These are phyloP conservation scores for Aspergillus sp. DNA, from an alignment of 2,329 filamentous ascomycete species.

Conservation along the genomic window DNA sequence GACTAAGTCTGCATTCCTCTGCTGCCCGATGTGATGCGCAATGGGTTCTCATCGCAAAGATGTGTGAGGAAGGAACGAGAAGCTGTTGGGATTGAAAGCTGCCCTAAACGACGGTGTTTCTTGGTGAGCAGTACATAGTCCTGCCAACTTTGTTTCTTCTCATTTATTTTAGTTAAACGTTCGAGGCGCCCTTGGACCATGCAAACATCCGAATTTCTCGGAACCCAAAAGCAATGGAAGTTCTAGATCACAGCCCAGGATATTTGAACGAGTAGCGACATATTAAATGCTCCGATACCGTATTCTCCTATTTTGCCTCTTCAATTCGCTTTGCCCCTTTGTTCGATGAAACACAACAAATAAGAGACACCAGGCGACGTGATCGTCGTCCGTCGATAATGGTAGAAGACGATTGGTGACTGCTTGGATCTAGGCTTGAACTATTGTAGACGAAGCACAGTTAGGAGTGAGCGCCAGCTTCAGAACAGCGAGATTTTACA, in stretches of 20 bases:
- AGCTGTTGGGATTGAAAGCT: conserved; percentile 6
- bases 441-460: conserved; percentile 1
- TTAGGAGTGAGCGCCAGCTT: neutral
- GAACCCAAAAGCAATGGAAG: conserved; percentile 5
- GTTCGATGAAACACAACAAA: conserved; percentile 7
- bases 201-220: conserved; percentile 11
- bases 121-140: conserved; percentile 15
- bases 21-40: conserved; percentile 20
- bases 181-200: conserved; percentile 10
- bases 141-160: conserved; percentile 14
- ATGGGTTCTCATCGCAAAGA: conserved; percentile 8
- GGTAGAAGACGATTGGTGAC: neutral
- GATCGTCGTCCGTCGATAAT: conserved; percentile 7
- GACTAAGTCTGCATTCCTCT: conserved; percentile 15
- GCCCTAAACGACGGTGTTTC: conserved; percentile 3
- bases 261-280: conserved; percentile 12
- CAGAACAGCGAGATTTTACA: neutral
- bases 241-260: conserved; percentile 16
- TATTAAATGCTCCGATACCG: conserved; percentile 4
- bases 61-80: conserved; percentile 9
- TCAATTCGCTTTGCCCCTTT: neutral
- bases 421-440: neutral
- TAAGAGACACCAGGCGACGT: neutral
- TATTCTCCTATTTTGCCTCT: conserved; percentile 1
- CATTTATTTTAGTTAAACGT: conserved; percentile 10